phyloP scores from a whole-genome alignment of 2,329 filamentous ascomycete genomes.

The Grosmannia serpens region DNA sequence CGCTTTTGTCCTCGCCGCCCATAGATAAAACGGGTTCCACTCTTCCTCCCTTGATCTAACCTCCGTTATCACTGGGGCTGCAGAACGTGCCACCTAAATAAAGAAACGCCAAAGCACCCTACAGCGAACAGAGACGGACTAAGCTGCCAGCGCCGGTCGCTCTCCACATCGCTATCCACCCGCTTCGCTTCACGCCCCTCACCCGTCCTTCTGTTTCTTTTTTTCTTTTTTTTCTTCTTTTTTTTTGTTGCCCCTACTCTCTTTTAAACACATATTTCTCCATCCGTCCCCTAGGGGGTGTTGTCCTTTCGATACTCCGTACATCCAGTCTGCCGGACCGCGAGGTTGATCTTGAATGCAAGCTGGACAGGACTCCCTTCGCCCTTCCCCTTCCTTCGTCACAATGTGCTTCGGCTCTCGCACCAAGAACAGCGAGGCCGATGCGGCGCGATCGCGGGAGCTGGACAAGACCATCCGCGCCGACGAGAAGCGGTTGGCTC shows the following conservation, averaged over 20 bases:
- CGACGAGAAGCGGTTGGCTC: conserved; percentile 77
- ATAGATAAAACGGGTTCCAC: background rate
- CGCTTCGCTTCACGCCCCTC: background rate
- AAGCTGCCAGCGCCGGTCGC: background rate
- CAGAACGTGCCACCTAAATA: background rate
- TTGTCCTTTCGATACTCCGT: too few relatives aligned
- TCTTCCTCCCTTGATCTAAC: background rate
- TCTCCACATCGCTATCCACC: background rate
- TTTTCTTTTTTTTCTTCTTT: background rate
- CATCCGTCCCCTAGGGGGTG: too few relatives aligned
- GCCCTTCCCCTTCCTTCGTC: conserved; percentile 2
- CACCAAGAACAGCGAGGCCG: conserved; percentile 36
- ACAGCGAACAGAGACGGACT: background rate
- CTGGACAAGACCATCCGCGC: conserved; percentile 77
- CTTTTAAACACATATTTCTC: background rate
- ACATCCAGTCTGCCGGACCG: too few relatives aligned
- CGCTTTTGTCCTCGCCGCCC: background rate
- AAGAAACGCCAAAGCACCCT: background rate
- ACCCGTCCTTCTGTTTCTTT: background rate
- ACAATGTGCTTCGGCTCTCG: conserved; percentile 56
- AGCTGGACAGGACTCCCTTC: too few relatives aligned
- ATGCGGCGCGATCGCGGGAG: conserved; percentile 51
- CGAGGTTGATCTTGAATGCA: too few relatives aligned
- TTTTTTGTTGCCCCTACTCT: background rate
- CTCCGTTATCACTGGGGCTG: background rate